Base-by-base conservation (phyloP, 139 green algal genomes). In the Eudorina sp. region DNA sequence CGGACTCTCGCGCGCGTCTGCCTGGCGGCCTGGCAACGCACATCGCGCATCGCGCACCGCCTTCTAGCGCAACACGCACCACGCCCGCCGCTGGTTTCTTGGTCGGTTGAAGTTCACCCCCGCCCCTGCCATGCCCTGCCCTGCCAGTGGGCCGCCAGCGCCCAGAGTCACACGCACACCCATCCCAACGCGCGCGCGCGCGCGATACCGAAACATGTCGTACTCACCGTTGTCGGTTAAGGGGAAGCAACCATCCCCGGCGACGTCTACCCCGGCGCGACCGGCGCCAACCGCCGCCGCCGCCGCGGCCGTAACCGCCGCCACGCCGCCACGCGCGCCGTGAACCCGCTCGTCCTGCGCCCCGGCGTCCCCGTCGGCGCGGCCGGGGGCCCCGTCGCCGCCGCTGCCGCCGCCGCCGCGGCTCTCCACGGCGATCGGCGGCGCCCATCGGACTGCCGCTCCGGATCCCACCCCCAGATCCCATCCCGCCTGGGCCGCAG, bases 391-490 rank as follows among this genome's bases (percentile, higher is more conserved):
- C 23, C 8, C 36, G 70, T 3, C 31, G 77, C 31, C 77, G 51
- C 77, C 55, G 36, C 36, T 19, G 38, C 23, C 29, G 27, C 38
- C 25, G 9, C 77, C 36, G 27, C 9, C 14, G 40, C 21, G 40
- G 0, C 40, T 36, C 29, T 77, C 34, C 27, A 45, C 40, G 40
- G 79, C 58, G 13, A 85, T 74, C 23, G 79, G 79, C 55, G 79
- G 31, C 27, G 79, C 79, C 79, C 79, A 85, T 2, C 36, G 55
- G 16, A 85, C 58, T 27, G 79, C 79, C 4, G 79, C 41, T 4
- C 34, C 11, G 11, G 41, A 40, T 1, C 43, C 48, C 1, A 31
- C 31, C 6, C n/a, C 75, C 14, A 69, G n/a, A 5, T 83, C 75
- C 75, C 75, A 83, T 4, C 73, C 40, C 36, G 40, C 70, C 29